Conservation (phyloP, 345 rosid species). For the Mallotus nudiflorus region DNA sequence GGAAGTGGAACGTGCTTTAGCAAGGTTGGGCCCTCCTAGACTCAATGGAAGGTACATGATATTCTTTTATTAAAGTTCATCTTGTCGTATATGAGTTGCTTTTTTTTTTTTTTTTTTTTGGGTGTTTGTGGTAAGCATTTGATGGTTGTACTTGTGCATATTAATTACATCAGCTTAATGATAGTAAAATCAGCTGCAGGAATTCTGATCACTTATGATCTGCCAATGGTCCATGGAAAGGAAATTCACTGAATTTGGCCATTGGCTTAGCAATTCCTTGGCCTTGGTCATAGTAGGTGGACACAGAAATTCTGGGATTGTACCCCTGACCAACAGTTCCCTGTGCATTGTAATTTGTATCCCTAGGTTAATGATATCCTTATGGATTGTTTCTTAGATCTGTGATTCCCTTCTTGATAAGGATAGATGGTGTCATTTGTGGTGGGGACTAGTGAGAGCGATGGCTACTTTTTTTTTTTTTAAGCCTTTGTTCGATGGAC, state of each 20-base stretch:
- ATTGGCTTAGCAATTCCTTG: background rate
- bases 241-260: background rate
- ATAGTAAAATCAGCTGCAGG: background rate
- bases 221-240: background rate
- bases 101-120: background rate
- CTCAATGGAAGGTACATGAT: constrained; percentile 68
- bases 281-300: background rate
- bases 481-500: background rate
- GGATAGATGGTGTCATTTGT: background rate
- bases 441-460: no score
- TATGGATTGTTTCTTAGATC: background rate
- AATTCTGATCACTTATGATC: background rate
- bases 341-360: no score
- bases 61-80: background rate
- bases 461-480: background rate
- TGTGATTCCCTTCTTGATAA: background rate
- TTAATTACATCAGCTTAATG: background rate
- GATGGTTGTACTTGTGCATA: background rate
- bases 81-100: background rate
- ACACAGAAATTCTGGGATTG: background rate
- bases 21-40: constrained; percentile 91
- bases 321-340: background rate
- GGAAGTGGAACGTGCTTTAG: constrained; percentile 98
- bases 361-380: background rate
- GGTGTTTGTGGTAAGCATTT: background rate